Conservation (phyloP, 2,329 filamentous ascomycete genomes). For the Diplodia intermedia region DNA sequence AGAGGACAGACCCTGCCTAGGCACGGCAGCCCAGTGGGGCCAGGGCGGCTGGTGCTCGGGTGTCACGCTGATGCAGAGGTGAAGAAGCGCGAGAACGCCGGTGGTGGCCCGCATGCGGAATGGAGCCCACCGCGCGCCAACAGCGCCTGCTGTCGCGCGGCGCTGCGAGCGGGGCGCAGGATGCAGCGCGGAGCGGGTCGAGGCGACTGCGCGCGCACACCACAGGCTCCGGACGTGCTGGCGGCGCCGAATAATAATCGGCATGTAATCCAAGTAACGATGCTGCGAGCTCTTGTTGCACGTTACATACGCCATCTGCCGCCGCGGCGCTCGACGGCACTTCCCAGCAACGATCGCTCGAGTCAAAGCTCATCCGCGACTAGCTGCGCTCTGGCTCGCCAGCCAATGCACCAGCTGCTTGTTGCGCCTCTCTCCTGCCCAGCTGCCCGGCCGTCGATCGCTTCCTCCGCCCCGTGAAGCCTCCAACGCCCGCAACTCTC, state of each 20-base stretch:
- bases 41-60: neutral
- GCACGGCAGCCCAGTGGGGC: too few relatives aligned
- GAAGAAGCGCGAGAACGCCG: constrained; percentile 1
- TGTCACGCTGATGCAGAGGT: neutral
- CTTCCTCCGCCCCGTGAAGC: constrained; percentile 9
- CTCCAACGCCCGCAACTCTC: neutral
- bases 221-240: neutral
- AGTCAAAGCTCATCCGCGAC: constrained; percentile 22
- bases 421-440: constrained; percentile 21
- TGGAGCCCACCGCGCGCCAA: constrained; percentile 4
- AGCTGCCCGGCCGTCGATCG: constrained; percentile 26
- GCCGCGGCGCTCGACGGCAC: constrained; percentile 20
- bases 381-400: constrained; percentile 13
- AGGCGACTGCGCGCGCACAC: neutral
- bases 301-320: constrained; percentile 19
- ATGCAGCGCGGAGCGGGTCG: neutral
- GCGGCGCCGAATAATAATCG: neutral
- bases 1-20: neutral
- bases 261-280: neutral
- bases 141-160: neutral
- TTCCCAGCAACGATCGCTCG: constrained; percentile 28
- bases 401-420: constrained; percentile 29
- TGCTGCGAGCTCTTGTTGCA: constrained; percentile 17
- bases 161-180: neutral
- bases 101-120: constrained; percentile 22